phyloP scores from a whole-genome alignment of 2,329 filamentous ascomycete species.

The Aspergillus texensis region DNA sequence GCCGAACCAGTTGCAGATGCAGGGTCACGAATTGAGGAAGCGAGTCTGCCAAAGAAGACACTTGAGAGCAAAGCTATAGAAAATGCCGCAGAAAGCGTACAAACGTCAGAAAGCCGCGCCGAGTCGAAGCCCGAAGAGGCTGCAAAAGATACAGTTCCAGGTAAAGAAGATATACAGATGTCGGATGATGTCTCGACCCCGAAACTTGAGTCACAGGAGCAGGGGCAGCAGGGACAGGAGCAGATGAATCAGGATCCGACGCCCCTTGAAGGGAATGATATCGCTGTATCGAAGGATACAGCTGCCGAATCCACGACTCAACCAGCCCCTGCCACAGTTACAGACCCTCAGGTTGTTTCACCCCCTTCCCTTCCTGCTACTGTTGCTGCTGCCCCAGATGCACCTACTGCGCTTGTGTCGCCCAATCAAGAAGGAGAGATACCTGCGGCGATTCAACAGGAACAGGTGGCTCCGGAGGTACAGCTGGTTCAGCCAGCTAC shows the following conservation, averaged over 20 bases:
- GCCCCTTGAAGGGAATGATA: neutral
- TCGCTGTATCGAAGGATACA: neutral
- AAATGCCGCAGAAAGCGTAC: neutral
- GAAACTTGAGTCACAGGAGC: conserved; percentile 4
- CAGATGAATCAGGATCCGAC: neutral
- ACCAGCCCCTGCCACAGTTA: neutral
- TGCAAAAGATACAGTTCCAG: neutral
- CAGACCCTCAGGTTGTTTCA: neutral
- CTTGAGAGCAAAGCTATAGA: neutral
- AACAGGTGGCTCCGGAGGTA: conserved; percentile 19
- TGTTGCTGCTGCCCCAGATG: neutral
- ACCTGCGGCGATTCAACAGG: conserved; percentile 5
- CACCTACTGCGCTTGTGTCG: conserved; percentile 2
- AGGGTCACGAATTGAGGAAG: neutral
- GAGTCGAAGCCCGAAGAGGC: neutral
- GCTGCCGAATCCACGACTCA: neutral
- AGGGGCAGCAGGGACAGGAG: conserved; percentile 3
- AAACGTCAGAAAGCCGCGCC: neutral
- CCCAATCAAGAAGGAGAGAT: conserved; percentile 5
- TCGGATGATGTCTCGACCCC: conserved; percentile 3
- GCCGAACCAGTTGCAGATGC: neutral
- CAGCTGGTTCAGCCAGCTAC: conserved; percentile 20
- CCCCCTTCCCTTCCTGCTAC: conserved; percentile 4
- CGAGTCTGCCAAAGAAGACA: neutral
- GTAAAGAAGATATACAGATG: neutral